phyloP scores from a whole-genome alignment of 108 stramenopile species.

The Cyclostephanos invisitatus region DNA sequence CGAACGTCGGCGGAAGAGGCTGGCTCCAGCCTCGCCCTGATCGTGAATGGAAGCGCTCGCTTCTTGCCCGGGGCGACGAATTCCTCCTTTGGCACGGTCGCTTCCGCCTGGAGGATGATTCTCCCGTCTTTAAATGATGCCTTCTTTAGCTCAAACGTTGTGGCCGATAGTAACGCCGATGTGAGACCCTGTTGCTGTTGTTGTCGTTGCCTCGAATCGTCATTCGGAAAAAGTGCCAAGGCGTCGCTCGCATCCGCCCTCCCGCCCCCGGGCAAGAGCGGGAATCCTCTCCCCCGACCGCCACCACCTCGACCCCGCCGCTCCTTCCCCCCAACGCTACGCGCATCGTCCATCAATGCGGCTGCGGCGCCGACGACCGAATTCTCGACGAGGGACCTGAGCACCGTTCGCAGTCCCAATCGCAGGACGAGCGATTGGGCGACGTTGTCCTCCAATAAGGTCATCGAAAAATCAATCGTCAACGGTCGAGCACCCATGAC shows the following conservation, averaged over 20 bases:
- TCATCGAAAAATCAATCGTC: background rate
- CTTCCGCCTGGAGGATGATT: slow-evolving; percentile 10
- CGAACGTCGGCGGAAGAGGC: background rate
- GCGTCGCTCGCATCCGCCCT: background rate
- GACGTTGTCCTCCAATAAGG: slow-evolving; percentile 1
- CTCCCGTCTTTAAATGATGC: background rate
- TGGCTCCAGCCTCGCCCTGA: slow-evolving; percentile 18
- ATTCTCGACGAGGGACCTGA: slow-evolving; percentile 16
- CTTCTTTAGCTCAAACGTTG: slow-evolving; percentile 9
- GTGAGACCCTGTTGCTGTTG: slow-evolving; percentile 1
- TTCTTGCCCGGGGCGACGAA: background rate
- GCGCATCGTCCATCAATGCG: slow-evolving; percentile 3
- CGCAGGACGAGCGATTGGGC: background rate
- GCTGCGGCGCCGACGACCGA: slow-evolving; percentile 20
- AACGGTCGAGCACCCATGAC: background rate
- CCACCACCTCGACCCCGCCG: background rate
- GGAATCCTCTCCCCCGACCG: background rate
- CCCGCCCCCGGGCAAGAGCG: slow-evolving; percentile 8
- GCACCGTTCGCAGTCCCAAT: slow-evolving; percentile 8
- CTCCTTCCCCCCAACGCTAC: background rate
- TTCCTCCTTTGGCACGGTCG: background rate
- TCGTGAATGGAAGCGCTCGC: slow-evolving; percentile 7
- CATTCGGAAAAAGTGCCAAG: background rate
- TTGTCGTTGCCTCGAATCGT: background rate
- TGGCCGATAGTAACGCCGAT: slow-evolving; percentile 16